Evolutionary conservation across 306 rosid species (phyloP), one percentile per base, ranked within the genome.

Genomic region (Erythrophleum fordii): DNA sequence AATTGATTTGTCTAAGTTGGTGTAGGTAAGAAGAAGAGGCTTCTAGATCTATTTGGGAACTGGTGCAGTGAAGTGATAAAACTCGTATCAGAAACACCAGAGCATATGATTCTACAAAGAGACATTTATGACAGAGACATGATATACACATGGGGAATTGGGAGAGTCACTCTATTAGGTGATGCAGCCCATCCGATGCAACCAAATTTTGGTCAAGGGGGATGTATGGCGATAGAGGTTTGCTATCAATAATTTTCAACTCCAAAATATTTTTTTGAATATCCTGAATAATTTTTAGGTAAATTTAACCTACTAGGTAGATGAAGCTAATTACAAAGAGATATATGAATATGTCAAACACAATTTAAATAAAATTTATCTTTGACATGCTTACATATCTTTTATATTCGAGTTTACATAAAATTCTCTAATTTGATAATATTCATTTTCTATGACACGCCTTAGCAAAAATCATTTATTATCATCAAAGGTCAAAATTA

Each of bases 121-220:
- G 81, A 86, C 62, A 83, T 86, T 80, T 86, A 86, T 68, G 89
- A 86, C 58, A 83, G 87, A 46, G 89, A 86, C 68, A 80, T 86
- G 73, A 80, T 72, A 61, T 3, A 68, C 60, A 49, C 81, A 7
- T 83, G 89, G 87, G 87, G 89, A 66, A 55, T 77, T 80, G 87
- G 85, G 6, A 80, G 89, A 67, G 89, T 86, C 22, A 83, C 81
- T 52, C 75, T 86, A 49, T 44, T 86, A 73, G 89, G 89, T 60
- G 87, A 83, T 83, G 89, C 89, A 41, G 72, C 87, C 51, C 89
- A 86, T 73, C 87, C 89, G 22, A 83, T 86, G 89, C 89, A 86
- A 74, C 87, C 89, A 48, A 86, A 86, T 77, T 83, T 86, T 35
- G 87, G 89, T 74, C 83, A 83, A 25, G 85, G 89, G 3, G 89